Evolutionary conservation across 495 filamentous ascomycete genomes (phyloP), one percentile per base, ranked within the genome.

Genomic region (Daldinia concentrica): DNA sequence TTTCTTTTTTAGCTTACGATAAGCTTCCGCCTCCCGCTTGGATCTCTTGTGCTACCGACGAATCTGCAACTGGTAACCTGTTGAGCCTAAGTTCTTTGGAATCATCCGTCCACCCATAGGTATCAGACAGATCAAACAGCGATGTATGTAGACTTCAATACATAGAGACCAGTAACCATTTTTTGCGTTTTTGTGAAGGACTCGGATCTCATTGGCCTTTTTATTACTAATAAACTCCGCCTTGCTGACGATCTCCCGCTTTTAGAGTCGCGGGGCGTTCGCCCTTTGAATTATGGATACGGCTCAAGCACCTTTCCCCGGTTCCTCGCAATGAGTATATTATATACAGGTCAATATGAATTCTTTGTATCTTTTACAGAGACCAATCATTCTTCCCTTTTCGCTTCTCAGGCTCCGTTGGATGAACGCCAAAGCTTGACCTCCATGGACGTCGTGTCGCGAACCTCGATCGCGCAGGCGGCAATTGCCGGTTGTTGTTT

Each of bases 401-500:
- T 68, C 68, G 43, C 51, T 32, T 58, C 48, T 26, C 43, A 15
- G 12, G 14, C 9, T 6, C 34, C 24, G 29, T 24, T 51, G 36
- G 15, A 22, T n/a, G 24, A 19, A 17, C 56, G 19, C 58, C 63
- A 64, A 54, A 12, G 32, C 34, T 6, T 58, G 11, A 26, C 59
- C 51, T 39, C 66, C 22, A 78, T 78, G 76, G 62, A 78, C 39
- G 32, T 56, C 54, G 32, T 67, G 12, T 58, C 57, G 14, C 48
- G 29, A 32, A 55, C 50, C 56, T 74, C 76, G 14, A 72, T 78
- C 58, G 60, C 66, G 27, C 74, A 74, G 50, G 76, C 74, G 41
- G 66, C 66, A 66, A 61, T 76, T 56, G 71, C 76, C 32, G 64
- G 62, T 6, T 27, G 17, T 27, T 76, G 76, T 56, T 26, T 71